phyloP scores from a whole-genome alignment of 2,329 filamentous ascomycete genomes.

The Ophiostoma piceae region DNA sequence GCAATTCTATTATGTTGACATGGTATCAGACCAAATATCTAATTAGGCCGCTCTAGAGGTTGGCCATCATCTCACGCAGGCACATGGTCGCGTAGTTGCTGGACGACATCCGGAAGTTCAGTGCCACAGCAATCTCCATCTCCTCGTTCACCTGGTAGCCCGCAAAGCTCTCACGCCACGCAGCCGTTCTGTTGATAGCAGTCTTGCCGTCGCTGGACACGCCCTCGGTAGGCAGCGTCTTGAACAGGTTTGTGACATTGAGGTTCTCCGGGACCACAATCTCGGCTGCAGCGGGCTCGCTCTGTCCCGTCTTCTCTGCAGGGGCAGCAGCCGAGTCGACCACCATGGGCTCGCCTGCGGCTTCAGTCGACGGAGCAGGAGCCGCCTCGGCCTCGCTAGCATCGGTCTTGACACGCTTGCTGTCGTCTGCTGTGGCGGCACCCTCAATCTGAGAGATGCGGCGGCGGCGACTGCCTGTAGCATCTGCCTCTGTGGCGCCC shows the following conservation, averaged over 20 bases:
- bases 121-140: slow-evolving; percentile 36
- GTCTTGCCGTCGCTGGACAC: background rate
- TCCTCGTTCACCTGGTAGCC: slow-evolving; percentile 26
- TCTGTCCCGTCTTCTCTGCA: background rate
- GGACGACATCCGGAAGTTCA: slow-evolving; percentile 36
- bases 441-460: slow-evolving; percentile 10
- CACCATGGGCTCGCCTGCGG: slow-evolving; percentile 11
- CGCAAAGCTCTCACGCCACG: slow-evolving; percentile 23
- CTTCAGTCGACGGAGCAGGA: background rate
- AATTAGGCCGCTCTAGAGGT: background rate
- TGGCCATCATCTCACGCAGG: slow-evolving; percentile 36
- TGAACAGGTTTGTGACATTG: slow-evolving; percentile 25
- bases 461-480: slow-evolving; percentile 9
- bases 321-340: slow-evolving; percentile 3
- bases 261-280: slow-evolving; percentile 1
- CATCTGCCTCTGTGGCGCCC: background rate
- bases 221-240: background rate
- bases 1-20: background rate
- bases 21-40: background rate
- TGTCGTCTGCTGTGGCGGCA: slow-evolving; percentile 35
- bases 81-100: slow-evolving; percentile 39
- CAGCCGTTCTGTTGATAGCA: slow-evolving; percentile 26
- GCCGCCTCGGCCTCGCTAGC: background rate
- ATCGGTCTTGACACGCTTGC: slow-evolving; percentile 40
- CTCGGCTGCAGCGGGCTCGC: background rate